phyloP scores from a whole-genome alignment of 2,329 filamentous ascomycete species.

The Cercospora sesami region DNA sequence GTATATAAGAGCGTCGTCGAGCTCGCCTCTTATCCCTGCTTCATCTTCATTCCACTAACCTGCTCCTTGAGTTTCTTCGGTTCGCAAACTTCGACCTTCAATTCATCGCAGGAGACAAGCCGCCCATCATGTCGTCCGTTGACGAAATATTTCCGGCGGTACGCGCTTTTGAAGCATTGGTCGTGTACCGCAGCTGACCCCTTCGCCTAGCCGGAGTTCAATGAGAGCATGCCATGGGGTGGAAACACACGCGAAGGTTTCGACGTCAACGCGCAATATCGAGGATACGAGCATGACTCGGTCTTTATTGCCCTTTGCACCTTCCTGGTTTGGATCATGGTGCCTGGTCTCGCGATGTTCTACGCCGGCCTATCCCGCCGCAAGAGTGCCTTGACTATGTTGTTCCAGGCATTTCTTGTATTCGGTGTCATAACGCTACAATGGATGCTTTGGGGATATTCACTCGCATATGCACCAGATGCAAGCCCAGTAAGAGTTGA shows the following conservation, averaged over 20 bases:
- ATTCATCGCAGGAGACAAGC: not conserved
- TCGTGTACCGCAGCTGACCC: not conserved
- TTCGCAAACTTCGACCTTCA: not conserved
- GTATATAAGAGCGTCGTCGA: not conserved
- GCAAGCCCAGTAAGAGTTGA: conserved; percentile 1
- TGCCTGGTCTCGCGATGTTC: conserved; percentile 64
- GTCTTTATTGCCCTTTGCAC: conserved; percentile 59
- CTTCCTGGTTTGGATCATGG: conserved; percentile 66
- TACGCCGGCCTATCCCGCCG: conserved; percentile 64
- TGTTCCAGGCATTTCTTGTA: conserved; percentile 64
- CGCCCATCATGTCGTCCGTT: conserved; percentile 4
- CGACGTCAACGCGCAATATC: conserved; percentile 62
- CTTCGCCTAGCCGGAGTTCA: conserved; percentile 39
- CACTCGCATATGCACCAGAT: conserved; percentile 50
- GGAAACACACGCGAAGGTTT: conserved; percentile 54
- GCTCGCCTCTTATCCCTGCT: not conserved
- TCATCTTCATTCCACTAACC: not conserved
- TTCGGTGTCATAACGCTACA: conserved; percentile 57
- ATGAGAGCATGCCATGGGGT: conserved; percentile 51
- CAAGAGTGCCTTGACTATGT: conserved; percentile 61
- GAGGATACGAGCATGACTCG: conserved; percentile 61
- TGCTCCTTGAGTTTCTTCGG: not conserved
- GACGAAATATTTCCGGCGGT: conserved; percentile 7
- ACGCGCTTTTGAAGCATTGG: not conserved
- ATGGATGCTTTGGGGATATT: conserved; percentile 66